Conservation (phyloP, 139 green algal species). For the Closterium sp. region DNA sequence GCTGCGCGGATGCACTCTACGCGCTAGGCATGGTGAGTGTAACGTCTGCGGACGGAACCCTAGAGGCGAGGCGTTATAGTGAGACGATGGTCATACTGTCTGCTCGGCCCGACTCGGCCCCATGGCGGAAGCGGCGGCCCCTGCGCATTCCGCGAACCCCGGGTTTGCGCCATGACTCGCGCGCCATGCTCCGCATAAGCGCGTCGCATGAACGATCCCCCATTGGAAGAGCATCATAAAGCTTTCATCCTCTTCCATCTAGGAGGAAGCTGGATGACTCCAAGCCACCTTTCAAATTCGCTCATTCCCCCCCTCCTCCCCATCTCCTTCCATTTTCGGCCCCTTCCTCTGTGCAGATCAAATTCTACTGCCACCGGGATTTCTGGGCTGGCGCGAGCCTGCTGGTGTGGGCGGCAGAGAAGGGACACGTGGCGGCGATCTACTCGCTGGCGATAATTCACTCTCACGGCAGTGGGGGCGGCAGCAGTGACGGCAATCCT, state of each 20-base stretch:
- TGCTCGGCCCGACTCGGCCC: too few relatives aligned
- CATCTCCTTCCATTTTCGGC: not conserved
- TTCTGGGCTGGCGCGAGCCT: conserved; percentile 22
- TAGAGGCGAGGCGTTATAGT: too few relatives aligned
- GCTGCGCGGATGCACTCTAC: conserved; percentile 25
- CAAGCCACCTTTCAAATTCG: not conserved
- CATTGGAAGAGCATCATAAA: too few relatives aligned
- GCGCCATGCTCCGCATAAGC: too few relatives aligned
- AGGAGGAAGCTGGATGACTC: too few relatives aligned
- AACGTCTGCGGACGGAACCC: too few relatives aligned
- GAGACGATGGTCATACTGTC: too few relatives aligned
- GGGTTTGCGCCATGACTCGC: too few relatives aligned
- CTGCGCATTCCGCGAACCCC: too few relatives aligned
- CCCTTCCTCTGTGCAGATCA: conserved; percentile 25
- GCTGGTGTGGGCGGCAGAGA: conserved; percentile 37
- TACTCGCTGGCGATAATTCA: conserved; percentile 46
- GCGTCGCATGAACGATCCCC: too few relatives aligned
- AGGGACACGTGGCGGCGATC: conserved; percentile 13
- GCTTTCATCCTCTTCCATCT: too few relatives aligned
- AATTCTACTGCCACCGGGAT: conserved; percentile 32
- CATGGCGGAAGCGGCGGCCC: too few relatives aligned
- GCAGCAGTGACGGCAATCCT: conserved; percentile 22
- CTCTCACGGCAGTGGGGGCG: conserved; percentile 51
- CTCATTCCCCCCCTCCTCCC: not conserved
- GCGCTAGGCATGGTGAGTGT: conserved; percentile 39